Conservation (phyloP, 192 early-diverging fungal genomes). For the Powellomyces hirtus region DNA sequence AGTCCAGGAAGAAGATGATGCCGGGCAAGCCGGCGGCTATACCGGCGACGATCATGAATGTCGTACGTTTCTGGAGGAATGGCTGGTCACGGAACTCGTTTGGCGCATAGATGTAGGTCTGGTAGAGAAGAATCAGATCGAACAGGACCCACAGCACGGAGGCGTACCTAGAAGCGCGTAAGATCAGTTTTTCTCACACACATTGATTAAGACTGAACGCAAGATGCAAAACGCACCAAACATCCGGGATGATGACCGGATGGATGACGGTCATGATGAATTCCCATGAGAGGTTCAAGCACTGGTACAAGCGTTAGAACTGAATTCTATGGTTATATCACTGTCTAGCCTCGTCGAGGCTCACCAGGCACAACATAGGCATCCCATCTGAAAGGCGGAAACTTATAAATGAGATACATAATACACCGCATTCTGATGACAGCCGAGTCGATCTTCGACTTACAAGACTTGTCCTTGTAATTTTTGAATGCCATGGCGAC, state of each 20-base stretch:
- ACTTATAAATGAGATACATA: background rate
- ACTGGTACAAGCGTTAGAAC: too few relatives aligned
- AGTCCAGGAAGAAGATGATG: constrained; percentile 7
- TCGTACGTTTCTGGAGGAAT: background rate
- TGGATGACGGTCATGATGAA: background rate
- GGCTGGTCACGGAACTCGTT: background rate
- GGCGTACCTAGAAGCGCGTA: too few relatives aligned
- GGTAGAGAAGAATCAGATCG: constrained; percentile 1
- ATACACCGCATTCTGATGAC: background rate
- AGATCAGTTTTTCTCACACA: too few relatives aligned
- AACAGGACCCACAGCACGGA: constrained; percentile 1
- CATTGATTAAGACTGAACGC: too few relatives aligned
- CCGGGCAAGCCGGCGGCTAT: background rate
- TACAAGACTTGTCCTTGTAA: constrained; percentile 8
- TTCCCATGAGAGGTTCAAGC: constrained; percentile 7
- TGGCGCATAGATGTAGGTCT: background rate
- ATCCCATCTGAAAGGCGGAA: background rate
- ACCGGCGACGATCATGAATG: background rate
- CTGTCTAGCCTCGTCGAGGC: too few relatives aligned
- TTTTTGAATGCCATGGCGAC: background rate
- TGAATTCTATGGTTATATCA: too few relatives aligned
- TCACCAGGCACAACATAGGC: constrained; percentile 5
- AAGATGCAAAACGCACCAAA: too few relatives aligned
- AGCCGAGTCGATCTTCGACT: background rate
- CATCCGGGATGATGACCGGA: background rate